Evolutionary conservation across 1,284 basidiomycete genomes (phyloP).

Genomic region (Puccinia hordei): DNA sequence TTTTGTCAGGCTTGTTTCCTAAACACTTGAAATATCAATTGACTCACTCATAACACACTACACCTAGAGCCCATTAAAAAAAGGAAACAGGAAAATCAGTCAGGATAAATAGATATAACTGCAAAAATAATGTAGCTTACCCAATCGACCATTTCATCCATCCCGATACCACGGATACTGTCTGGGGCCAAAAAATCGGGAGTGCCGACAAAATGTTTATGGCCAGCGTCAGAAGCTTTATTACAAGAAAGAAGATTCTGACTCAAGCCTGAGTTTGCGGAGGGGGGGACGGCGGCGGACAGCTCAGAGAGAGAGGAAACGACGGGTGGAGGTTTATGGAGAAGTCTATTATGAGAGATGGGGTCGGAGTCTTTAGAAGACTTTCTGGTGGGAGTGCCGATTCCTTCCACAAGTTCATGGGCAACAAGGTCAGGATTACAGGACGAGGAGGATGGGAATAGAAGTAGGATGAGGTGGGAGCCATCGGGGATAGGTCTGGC

Average conservation of each 20-base stretch:
- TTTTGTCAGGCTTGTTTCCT: neutral
- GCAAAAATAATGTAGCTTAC: conserved; percentile 63
- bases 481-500: conserved; percentile 38
- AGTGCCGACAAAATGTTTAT: conserved; percentile 76
- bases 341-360: neutral
- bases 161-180: conserved; percentile 90
- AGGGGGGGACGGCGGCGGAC: neutral
- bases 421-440: neutral
- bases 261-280: neutral
- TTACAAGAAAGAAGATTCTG: conserved; percentile 14
- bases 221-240: conserved; percentile 49
- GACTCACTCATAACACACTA: conserved; percentile 83
- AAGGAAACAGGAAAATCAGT: neutral
- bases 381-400: conserved; percentile 13
- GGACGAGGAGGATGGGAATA: neutral
- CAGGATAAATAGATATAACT: neutral
- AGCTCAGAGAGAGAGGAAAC: neutral
- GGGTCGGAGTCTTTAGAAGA: conserved; percentile 34
- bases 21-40: neutral
- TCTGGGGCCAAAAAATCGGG: conserved; percentile 96
- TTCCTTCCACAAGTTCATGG: neutral
- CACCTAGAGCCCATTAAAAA: conserved; percentile 86
- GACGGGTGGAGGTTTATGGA: neutral
- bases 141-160: conserved; percentile 98
- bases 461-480: conserved; percentile 38